Base-by-base conservation (phyloP, 2,329 filamentous ascomycete species). In the Coniella vitis region DNA sequence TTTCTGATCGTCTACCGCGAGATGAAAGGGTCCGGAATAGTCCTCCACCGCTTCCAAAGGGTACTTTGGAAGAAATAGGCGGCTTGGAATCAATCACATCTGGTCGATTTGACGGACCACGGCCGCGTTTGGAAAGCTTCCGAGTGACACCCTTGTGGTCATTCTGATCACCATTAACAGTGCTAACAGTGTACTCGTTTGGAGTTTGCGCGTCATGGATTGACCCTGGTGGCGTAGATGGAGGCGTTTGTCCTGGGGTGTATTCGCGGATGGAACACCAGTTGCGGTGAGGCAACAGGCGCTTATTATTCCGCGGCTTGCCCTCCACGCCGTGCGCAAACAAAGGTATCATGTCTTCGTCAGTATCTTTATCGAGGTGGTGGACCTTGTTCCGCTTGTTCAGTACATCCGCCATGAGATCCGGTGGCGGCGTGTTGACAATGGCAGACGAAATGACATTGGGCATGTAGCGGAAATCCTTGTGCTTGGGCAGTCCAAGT, bases 391-490 rank as follows among this genome's bases (percentile, higher is more conserved):
- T 96, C 22, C 93, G 81, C 70, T 87, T 93, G 71, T 97, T 96
- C 53, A 98, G 76, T 45, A 95, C 79, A 65, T 98, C 91, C 4
- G 89, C 89, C 71, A 97, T 77, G 60, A 94, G 73, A 45, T 93
- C 87, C 0, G 90, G 86, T 16, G 90, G 88, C 4, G 94, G 93
- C 13, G 86, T 83, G 62, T 98, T 96, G 58, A 86, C 91, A 62
- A 98, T 97, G 12, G 90, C 90, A 0, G 90, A 96, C 1, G 90
- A 94, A 57, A 97, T 83, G 52, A 98, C 71, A 60, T 98, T 98
- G 4, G 90, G 87, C 86, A 98, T 98, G 63, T 98, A 98, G 54
- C 93, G 79, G 61, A 93, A 90, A 63, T 98, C 93, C 56, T 83
- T 83, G 67, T 97, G 88, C 65, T 96, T 97, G 3, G 87, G 72